Conservation (phyloP, 768 basidiomycete genomes). For the Tubosaeta sp. region DNA sequence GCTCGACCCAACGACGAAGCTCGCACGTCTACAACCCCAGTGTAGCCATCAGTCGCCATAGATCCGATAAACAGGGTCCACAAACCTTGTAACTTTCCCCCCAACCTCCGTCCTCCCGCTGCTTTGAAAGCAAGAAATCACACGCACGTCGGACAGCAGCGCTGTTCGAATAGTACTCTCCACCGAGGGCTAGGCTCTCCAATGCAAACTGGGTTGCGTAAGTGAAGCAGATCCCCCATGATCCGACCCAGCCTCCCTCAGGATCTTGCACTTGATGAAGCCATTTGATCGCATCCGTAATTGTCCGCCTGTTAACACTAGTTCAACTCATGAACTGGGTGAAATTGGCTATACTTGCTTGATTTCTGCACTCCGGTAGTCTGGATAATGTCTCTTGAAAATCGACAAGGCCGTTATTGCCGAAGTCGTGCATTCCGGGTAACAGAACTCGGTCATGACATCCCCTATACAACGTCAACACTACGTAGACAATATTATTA, state of each 20-base stretch:
- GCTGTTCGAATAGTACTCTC: slow-evolving; percentile 84
- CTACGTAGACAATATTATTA: slow-evolving; percentile 2
- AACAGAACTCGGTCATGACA: slow-evolving; percentile 94
- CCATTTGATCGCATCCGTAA: slow-evolving; percentile 68
- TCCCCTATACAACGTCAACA: slow-evolving; percentile 49
- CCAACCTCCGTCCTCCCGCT: slow-evolving; percentile 92
- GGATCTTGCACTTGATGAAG: slow-evolving; percentile 75
- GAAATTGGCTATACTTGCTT: slow-evolving; percentile 43
- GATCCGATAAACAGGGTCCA: background rate
- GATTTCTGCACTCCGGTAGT: slow-evolving; percentile 76
- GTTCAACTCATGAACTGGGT: background rate
- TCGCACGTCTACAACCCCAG: slow-evolving; percentile 69
- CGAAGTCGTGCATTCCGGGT: slow-evolving; percentile 97
- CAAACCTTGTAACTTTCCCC: slow-evolving; percentile 94
- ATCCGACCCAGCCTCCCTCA: slow-evolving; percentile 92
- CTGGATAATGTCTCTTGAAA: slow-evolving; percentile 76
- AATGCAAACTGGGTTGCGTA: slow-evolving; percentile 97
- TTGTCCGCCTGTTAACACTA: slow-evolving; percentile 47
- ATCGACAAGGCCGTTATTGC: slow-evolving; percentile 86
- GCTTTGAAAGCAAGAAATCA: slow-evolving; percentile 77
- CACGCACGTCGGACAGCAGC: slow-evolving; percentile 67
- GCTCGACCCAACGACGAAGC: slow-evolving; percentile 71
- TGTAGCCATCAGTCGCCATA: background rate
- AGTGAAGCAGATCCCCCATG: slow-evolving; percentile 98
- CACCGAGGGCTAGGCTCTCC: slow-evolving; percentile 84